Evolutionary conservation across 306 rosid species (phyloP), one percentile per base, ranked within the genome.

Genomic region (Prosopis cineraria): DNA sequence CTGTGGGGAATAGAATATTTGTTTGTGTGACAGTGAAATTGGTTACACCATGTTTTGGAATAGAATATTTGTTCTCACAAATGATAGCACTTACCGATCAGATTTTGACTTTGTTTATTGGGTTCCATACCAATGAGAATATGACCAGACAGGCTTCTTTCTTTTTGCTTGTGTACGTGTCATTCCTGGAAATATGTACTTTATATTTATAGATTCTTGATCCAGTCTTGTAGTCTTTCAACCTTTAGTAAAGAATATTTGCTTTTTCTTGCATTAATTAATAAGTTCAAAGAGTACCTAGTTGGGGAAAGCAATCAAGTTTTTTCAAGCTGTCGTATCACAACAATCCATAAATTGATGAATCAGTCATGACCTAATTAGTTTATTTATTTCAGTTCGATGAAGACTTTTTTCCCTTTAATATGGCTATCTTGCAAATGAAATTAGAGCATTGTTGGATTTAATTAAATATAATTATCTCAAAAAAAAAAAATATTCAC

Each of bases 1-100:
- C 41, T 77, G 75, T 63, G 78, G 79, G 79, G 84, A 83, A 70
- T 63, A 79, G 84, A 83, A 83, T 79, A 73, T 25, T 37, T 6
- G 7, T 52, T 52, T 17, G 25, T 33, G 4, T 7, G 5, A 14
- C 1, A n/a, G 58, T n/a, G n/a, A 52, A 52, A 17, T 48, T 62
- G 50, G 33, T 53, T 55, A n/a, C n/a, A n/a, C n/a, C n/a, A n/a
- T n/a, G n/a, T n/a, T n/a, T n/a, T n/a, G n/a, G n/a, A n/a, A n/a
- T n/a, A n/a, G n/a, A n/a, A n/a, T n/a, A n/a, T n/a, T 59, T 77
- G 59, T 64, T 44, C 79, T 65, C 19, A 19, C 2, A 65, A 77
- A 52, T 52, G 5, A 44, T 33, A 30, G 5, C 37, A 56, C 17
- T 68, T 58, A 50, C 20, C 56, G 19, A 12, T 6, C 10, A 2